A percentile compares a stretch with the other conserved stretches of the same genome.
phyloP scores from a whole-genome alignment of 148 eudicot genomes.

The Amaranthus palmeri region DNA sequence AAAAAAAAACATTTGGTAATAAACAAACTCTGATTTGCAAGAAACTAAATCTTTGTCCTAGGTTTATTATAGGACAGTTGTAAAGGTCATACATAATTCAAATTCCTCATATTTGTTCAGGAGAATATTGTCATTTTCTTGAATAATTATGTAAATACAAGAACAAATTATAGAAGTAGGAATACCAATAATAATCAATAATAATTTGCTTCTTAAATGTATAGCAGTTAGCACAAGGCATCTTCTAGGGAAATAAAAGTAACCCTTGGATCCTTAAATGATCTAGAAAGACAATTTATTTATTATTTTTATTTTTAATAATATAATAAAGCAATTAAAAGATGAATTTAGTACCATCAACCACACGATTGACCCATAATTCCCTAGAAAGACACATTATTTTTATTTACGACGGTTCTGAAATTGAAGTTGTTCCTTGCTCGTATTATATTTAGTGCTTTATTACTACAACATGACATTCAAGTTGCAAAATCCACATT shows the following conservation, averaged over 20 bases:
- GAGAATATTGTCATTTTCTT: constrained; percentile 3
- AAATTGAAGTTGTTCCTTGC: too few relatives aligned
- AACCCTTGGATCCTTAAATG: too few relatives aligned
- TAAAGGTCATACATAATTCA: constrained; percentile 5
- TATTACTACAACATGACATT: too few relatives aligned
- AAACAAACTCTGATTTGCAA: background rate
- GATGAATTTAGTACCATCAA: too few relatives aligned
- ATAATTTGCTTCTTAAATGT: background rate
- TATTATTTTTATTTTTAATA: too few relatives aligned
- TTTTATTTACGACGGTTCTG: too few relatives aligned
- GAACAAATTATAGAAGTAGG: background rate
- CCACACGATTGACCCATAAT: too few relatives aligned
- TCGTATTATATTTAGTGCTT: too few relatives aligned
- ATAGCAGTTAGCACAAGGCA: background rate
- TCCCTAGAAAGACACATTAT: too few relatives aligned
- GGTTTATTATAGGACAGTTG: constrained; percentile 16
- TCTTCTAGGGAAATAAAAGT: background rate
- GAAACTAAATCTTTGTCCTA: constrained; percentile 12
- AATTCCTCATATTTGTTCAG: constrained; percentile 10
- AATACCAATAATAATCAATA: background rate
- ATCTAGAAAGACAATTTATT: too few relatives aligned
- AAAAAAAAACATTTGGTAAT: background rate
- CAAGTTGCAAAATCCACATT: constrained; percentile 8
- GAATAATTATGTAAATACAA: background rate
- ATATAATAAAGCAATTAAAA: too few relatives aligned